Base-by-base conservation (phyloP, 148 eudicot genomes). In the Rhododendron griersonianum region DNA sequence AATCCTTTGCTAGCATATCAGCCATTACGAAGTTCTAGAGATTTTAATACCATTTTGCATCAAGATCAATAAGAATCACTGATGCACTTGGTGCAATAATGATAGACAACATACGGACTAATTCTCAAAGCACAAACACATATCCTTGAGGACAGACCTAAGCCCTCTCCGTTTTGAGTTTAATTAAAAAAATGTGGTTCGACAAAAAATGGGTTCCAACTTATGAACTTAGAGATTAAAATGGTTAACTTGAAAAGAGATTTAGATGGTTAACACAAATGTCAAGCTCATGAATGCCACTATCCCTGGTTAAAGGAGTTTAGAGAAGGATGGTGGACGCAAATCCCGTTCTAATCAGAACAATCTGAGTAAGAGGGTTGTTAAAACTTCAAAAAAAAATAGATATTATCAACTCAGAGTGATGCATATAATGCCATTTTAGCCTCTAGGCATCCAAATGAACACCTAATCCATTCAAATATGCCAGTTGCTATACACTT, bases 1-100 rank as follows among this genome's bases (percentile, higher is more conserved):
- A 65, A 15, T 48, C 30, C 50, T 84, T 30, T 51, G 53, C 59
- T 44, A 51, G 80, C 73, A 84, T 48, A 85, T 35, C 19, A 75
- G 82, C 65, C 83, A 87, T 81, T 83, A 75, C 57, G 69, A 30
- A 55, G 85, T 28, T 63, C 78, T 19, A 69, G 45, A 84, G 51
- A 83, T 85, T 28, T 55, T 35, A 39, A 82, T 47, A 28, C 33
- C 50, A 76, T 2, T 16, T 82, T 83, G 23, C 59, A 0, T 30
- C 25, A 67, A 2, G n/a, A 41, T 15, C 28, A 33, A n/a, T 65
- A 7, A 83, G 13, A 47, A 63, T 5, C 57, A 83, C 69, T 25
- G 55, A 83, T 65, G 57, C 30, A 18, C 84, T 71, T 21, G 63
- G 82, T 51, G 21, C 61, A 80, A 28, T 14, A 80, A 7, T 51